phyloP scores from a whole-genome alignment of 2,329 filamentous ascomycete genomes.

The Aspergillus udagawae region DNA sequence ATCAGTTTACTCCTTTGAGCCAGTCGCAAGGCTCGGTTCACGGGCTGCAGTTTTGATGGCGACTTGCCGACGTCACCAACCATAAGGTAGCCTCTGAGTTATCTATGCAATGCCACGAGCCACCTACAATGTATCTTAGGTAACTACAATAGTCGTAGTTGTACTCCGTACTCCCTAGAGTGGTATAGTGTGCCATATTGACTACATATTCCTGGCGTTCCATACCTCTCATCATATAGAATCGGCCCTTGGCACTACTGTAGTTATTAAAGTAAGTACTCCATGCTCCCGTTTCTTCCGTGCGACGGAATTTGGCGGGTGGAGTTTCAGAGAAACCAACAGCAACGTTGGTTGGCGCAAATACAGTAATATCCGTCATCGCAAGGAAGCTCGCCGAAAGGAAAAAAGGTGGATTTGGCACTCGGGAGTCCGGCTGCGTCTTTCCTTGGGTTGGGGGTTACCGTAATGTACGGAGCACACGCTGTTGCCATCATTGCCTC shows the following conservation, averaged over 20 bases:
- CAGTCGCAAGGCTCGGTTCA: conserved; percentile 5
- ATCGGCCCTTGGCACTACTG: background rate
- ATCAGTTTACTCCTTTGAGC: background rate
- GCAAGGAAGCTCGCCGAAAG: background rate
- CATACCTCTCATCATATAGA: background rate
- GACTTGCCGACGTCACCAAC: conserved; percentile 31
- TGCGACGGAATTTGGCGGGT: conserved; percentile 16
- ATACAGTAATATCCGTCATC: background rate
- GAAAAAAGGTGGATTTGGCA: conserved; percentile 1
- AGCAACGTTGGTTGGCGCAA: background rate
- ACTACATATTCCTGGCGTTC: background rate
- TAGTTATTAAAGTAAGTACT: background rate
- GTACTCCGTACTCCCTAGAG: background rate
- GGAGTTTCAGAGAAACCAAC: conserved; percentile 1
- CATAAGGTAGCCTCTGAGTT: conserved; percentile 1
- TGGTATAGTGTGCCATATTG: background rate
- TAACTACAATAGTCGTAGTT: background rate
- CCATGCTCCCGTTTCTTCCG: conserved; percentile 5
- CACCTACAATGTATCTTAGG: background rate
- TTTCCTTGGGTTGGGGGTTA: conserved; percentile 22
- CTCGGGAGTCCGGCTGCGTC: conserved; percentile 22
- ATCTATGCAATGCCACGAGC: background rate
- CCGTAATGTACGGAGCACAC: conserved; percentile 16
- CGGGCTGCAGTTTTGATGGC: conserved; percentile 21
- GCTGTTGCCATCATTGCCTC: conserved; percentile 6